Evolutionary conservation across 1,284 basidiomycete species (phyloP), one percentile per base, ranked within the genome.

Genomic region (Naganishia albida): DNA sequence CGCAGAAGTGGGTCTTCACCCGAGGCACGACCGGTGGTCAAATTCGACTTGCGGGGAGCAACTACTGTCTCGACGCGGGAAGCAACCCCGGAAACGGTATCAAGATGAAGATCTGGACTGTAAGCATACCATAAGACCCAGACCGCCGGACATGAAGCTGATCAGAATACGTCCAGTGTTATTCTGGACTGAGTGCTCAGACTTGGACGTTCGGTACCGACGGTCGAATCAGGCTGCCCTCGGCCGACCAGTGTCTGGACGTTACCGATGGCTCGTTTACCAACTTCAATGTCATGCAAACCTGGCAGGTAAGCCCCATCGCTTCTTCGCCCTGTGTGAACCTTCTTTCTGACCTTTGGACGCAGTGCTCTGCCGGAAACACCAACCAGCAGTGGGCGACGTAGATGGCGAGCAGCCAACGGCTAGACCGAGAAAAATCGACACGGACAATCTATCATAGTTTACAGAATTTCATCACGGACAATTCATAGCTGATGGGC

Each of bases 11-110:
- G 72, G 63, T 59, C 34, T 51, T 70, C 34, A 66, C 65, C 34
- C 54, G 67, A 20, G 72, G 71, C 12, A 63, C 62, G 8, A 69
- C 70, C 42, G 30, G 63, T 18, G 67, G 73, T 44, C 60, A 68
- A 55, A 67, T 74, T 25, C 10, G 52, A 38, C 43, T 65, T 25
- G 70, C 71, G 1, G 70, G 70, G 23, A 70, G 68, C 30, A 70
- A 74, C 68, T 72, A 65, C 59, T 76, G 74, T 64, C 68, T 74
- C 26, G 74, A 74, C 62, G 71, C 73, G 13, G 62, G 62, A 48
- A 39, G 34, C 20, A 55, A 50, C 50, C 62, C 62, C 25, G 49
- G 62, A 10, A 65, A 50, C 40, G 62, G 67, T 6, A 65, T 64
- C 42, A 54, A 64, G 52, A 65, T 72, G 62, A 74, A 73, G 65